These are phyloP conservation scores for Phenoliferia sp. DNA, from an alignment of 1,284 basidiomycete genomes.

Conservation along the genomic window DNA sequence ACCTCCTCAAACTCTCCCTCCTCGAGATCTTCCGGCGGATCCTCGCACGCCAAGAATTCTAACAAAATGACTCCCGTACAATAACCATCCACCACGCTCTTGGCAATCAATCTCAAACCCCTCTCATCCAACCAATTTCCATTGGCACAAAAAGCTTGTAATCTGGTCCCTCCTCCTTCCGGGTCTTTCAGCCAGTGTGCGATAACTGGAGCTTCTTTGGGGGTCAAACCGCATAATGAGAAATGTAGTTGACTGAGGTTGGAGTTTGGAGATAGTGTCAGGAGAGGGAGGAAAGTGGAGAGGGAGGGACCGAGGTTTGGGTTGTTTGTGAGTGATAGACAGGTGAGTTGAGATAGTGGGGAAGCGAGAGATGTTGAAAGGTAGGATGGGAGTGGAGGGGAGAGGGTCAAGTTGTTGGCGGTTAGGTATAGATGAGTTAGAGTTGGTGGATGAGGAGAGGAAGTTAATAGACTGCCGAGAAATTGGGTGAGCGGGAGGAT, in stretches of 20 bases:
- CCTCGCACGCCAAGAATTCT: not conserved
- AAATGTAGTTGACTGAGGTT: not conserved
- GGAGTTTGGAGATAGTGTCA: not conserved
- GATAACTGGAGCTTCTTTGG: not conserved
- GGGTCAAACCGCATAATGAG: not conserved
- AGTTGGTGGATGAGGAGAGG: not conserved
- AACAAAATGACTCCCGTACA: not conserved
- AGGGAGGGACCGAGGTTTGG: not conserved
- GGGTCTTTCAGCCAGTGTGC: not conserved
- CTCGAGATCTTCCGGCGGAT: no score
- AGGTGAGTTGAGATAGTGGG: not conserved
- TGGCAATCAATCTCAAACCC: not conserved
- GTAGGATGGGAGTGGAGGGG: slow-evolving; percentile 3
- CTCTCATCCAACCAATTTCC: not conserved
- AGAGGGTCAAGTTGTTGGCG: not conserved
- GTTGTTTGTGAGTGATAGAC: not conserved
- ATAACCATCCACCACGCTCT: not conserved
- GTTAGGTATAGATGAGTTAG: not conserved
- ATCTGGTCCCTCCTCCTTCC: no score
- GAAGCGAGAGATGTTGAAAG: not conserved
- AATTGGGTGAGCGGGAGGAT: not conserved
- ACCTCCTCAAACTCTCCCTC: not conserved
- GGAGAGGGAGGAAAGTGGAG: not conserved
- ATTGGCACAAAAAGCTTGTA: not conserved
- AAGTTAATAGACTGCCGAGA: not conserved